Base-by-base conservation (phyloP, 2,329 filamentous ascomycete genomes). In the Fonsecaea erecta region DNA sequence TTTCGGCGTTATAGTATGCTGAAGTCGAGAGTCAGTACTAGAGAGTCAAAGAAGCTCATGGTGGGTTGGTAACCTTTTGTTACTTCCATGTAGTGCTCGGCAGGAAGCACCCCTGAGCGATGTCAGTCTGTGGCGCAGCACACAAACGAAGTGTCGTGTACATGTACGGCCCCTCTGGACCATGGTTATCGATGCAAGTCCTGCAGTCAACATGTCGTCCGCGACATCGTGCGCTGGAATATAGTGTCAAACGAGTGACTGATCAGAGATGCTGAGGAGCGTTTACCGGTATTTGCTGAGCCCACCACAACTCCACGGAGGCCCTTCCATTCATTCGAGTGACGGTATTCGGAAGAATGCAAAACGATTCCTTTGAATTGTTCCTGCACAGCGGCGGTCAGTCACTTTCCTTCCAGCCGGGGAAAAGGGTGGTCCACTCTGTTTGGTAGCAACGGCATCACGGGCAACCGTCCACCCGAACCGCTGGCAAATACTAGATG, bases 281-380 rank as follows among this genome's bases (percentile, higher is more conserved):
- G 4, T 32, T 81, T 60, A 46, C 26, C 64, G 0, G 80, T 82
- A 67, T 83, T 83, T 59, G 79, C 82, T 21, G 77, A 78, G 32
- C 82, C 81, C n/a, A 84, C 73, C 0, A 84, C 77, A 34, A 83
- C 70, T 3, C 78, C 81, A 32, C 75, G 75, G 60, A 82, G 81
- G 26, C 79, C 79, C 18, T 72, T 73, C 71, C 74, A 79, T 3
- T 62, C 53, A 9, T 71, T 68, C 14, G 76, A 70, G 40, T 72
- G 73, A 16, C 67, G 74, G 64, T 79, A 80, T 1, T 73, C 65
- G 6, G 71, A 73, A 0, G 75, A 75, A 65, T 81, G 78, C 3
- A 77, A 57, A 2, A 75, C 65, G 2, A 73, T 72, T 46, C 80
- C 80, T 63, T 75, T 71, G 68, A 78, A 83, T 7, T 37, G 35